These are phyloP conservation scores for Darksidea phi DNA, from an alignment of 495 filamentous ascomycete genomes.

Conservation along the genomic window DNA sequence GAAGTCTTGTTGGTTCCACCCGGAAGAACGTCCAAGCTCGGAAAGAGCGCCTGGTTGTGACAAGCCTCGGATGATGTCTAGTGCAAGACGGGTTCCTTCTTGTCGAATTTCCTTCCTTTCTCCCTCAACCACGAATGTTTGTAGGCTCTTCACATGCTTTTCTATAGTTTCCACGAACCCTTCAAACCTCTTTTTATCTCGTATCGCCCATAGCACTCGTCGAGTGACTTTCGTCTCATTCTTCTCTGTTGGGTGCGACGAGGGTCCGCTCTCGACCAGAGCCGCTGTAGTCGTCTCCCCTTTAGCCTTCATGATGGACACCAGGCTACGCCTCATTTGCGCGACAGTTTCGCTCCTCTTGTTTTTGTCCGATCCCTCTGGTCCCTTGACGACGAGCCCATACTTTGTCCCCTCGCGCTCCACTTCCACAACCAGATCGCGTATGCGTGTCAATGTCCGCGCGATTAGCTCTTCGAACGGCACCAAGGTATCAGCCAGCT, in stretches of 20 bases:
- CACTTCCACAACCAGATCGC: not conserved
- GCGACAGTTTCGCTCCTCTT: too few relatives aligned
- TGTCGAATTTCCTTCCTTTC: not conserved
- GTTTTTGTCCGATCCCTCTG: too few relatives aligned
- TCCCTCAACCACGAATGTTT: not conserved
- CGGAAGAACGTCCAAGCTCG: not conserved
- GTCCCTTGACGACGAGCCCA: not conserved
- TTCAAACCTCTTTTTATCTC: conserved; percentile 2
- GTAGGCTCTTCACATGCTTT: too few relatives aligned
- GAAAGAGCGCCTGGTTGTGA: not conserved
- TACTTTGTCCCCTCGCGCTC: not conserved
- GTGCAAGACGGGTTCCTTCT: not conserved
- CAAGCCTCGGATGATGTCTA: not conserved
- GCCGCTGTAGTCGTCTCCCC: too few relatives aligned
- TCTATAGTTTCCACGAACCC: not conserved
- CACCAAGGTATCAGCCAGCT: too few relatives aligned
- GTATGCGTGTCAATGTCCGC: too few relatives aligned
- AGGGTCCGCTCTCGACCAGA: too few relatives aligned
- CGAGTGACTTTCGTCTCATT: not conserved
- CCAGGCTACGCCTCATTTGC: too few relatives aligned
- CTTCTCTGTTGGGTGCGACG: not conserved
- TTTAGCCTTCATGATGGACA: too few relatives aligned
- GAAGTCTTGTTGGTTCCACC: not conserved
- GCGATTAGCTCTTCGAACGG: too few relatives aligned
- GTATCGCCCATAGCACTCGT: not conserved